A percentile compares a stretch with the other conserved stretches of the same genome.
phyloP scores from a whole-genome alignment of 768 basidiomycete species.

The Dioszegia crocea region DNA sequence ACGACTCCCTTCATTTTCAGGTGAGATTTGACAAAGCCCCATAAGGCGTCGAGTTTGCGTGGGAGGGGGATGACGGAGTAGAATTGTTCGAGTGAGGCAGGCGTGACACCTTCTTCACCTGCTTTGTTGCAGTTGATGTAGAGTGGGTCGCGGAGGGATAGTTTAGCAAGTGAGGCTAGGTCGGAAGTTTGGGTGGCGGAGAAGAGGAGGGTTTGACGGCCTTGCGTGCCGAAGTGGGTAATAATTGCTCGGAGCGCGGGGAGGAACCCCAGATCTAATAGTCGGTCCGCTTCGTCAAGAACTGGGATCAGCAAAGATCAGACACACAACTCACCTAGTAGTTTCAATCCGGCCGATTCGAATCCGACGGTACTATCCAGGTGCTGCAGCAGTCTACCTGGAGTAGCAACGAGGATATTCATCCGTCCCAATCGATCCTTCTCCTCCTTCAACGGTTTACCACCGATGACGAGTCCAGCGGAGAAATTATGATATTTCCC shows the following conservation, averaged over 20 bases:
- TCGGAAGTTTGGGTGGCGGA: constrained; percentile 98
- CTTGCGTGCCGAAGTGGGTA: constrained; percentile 87
- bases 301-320: constrained; percentile 92
- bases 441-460: constrained; percentile 97
- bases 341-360: constrained; percentile 80
- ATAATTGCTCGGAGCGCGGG: constrained; percentile 98
- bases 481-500: constrained; percentile 95
- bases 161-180: constrained; percentile 61
- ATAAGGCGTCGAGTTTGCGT: constrained; percentile 81
- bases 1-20: constrained; percentile 86
- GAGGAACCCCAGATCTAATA: constrained; percentile 99
- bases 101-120: constrained; percentile 94
- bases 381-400: constrained; percentile 93
- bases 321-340: constrained; percentile 88
- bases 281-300: constrained; percentile 97
- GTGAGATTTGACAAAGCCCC: constrained; percentile 92
- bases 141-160: constrained; percentile 69
- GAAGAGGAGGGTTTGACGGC: constrained; percentile 99
- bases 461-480: constrained; percentile 97
- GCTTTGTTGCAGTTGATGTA: constrained; percentile 95
- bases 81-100: constrained; percentile 95
- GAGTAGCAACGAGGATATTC: constrained; percentile 96
- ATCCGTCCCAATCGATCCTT: constrained; percentile 97
- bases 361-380: constrained; percentile 99
- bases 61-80: constrained; percentile 85